Evolutionary conservation across 169 alveolate species (phyloP).

Genomic region (Plasmodium yoelii): DNA sequence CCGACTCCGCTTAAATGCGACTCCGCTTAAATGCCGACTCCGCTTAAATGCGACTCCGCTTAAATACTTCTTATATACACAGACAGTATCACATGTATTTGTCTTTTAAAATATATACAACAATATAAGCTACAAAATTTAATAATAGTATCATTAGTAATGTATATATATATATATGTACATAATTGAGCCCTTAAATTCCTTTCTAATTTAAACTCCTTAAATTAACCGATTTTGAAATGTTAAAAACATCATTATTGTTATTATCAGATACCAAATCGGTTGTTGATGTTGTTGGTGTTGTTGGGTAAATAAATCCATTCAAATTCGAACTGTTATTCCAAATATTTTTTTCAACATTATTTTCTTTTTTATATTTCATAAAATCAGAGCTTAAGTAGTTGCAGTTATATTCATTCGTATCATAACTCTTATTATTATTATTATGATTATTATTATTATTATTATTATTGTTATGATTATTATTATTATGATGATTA

Average conservation of each 20-base stretch:
- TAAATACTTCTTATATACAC: too few relatives aligned
- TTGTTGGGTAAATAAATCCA: constrained; percentile 21
- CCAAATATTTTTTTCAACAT: constrained; percentile 51
- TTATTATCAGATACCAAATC: constrained; percentile 23
- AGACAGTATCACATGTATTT: too few relatives aligned
- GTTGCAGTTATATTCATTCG: constrained; percentile 16
- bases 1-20: too few relatives aligned
- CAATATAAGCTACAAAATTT: not conserved
- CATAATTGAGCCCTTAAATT: not conserved
- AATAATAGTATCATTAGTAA: not conserved
- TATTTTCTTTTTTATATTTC: constrained; percentile 44
- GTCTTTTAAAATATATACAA: too few relatives aligned
- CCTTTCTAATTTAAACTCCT: constrained; percentile 40
- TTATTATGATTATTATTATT: too few relatives aligned
- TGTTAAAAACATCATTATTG: constrained; percentile 46
- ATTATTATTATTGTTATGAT: too few relatives aligned
- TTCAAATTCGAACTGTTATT: constrained; percentile 41
- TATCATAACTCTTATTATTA: not conserved
- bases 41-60: too few relatives aligned
- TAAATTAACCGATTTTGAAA: constrained; percentile 61
- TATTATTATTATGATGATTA: too few relatives aligned
- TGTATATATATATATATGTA: constrained; percentile 13
- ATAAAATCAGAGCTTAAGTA: constrained; percentile 12
- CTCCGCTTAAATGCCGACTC: too few relatives aligned
- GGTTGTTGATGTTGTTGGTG: constrained; percentile 22